A percentile compares a stretch with the other conserved stretches of the same genome.
phyloP scores from a whole-genome alignment of 2,329 filamentous ascomycete genomes.

The Penicillium oxalicum region DNA sequence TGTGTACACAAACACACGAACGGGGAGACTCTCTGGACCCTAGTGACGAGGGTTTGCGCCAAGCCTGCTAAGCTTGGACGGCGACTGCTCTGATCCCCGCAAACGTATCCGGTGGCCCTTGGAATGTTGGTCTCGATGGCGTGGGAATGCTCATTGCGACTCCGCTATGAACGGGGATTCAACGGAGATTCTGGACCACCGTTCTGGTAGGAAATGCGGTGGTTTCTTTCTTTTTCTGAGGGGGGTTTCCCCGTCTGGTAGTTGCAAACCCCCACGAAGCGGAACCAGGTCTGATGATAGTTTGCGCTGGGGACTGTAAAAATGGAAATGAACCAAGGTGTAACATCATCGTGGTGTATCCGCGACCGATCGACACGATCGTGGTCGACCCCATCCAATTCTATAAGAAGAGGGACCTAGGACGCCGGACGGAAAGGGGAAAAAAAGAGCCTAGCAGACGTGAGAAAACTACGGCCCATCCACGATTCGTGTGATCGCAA shows the following conservation, averaged over 20 bases:
- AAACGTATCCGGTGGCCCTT: conserved; percentile 10
- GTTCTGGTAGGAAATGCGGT: neutral
- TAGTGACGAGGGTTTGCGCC: neutral
- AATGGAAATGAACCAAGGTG: too few species aligned
- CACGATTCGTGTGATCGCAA: conserved; percentile 6
- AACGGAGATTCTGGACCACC: conserved; percentile 13
- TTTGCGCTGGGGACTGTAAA: neutral
- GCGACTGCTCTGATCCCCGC: conserved; percentile 9
- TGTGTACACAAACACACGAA: too few species aligned
- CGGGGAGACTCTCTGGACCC: neutral
- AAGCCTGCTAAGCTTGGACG: neutral
- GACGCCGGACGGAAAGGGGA: neutral
- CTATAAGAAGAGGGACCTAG: conserved; percentile 10
- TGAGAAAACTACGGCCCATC: too few species aligned
- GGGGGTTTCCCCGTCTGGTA: neutral
- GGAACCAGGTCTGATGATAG: neutral
- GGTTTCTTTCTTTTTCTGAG: too few species aligned
- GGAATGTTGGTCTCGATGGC: conserved; percentile 3
- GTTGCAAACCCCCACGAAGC: neutral
- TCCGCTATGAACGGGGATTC: conserved; percentile 16
- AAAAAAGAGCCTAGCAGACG: neutral
- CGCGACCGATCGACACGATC: neutral
- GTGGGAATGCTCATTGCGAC: neutral
- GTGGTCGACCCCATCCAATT: neutral
- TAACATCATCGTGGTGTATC: too few species aligned